These are phyloP conservation scores for Acanthamoeba culbertsoni DNA, from an alignment of 208 protist genomes.

Conservation along the genomic window DNA sequence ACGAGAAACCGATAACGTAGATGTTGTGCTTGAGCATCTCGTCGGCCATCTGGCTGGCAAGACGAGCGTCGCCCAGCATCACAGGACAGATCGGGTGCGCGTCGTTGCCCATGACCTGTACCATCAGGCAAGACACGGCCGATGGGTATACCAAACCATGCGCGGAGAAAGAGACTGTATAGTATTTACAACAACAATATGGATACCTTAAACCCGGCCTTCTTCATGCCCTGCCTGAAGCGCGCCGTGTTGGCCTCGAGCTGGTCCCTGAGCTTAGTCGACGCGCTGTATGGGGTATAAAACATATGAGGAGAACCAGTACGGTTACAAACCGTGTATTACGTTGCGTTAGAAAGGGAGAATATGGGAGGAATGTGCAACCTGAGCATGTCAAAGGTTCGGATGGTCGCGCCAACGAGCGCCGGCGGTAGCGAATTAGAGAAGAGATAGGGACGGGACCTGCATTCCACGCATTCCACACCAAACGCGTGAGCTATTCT, in stretches of 20 bases:
- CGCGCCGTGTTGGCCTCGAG: conserved; percentile 83
- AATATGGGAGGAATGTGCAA: neutral
- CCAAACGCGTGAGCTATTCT: neutral
- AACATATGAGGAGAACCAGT: neutral
- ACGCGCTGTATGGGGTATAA: neutral
- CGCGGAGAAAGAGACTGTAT: neutral
- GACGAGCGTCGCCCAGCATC: conserved; percentile 84
- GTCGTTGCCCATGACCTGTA: conserved; percentile 77
- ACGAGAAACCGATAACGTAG: conserved; percentile 91
- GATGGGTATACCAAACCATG: neutral
- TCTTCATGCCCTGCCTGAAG: conserved; percentile 79
- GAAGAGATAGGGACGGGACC: conserved; percentile 88
- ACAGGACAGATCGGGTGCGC: conserved; percentile 88
- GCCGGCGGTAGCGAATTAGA: conserved; percentile 88
- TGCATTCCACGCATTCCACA: neutral
- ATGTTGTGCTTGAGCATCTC: conserved; percentile 87
- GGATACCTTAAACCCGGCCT: conserved; percentile 65
- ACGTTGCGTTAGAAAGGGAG: neutral
- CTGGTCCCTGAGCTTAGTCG: conserved; percentile 62
- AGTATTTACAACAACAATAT: neutral
- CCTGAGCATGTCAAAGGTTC: conserved; percentile 79
- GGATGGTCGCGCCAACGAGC: conserved; percentile 83
- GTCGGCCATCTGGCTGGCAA: conserved; percentile 87
- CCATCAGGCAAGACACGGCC: neutral
- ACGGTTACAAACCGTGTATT: neutral